Evolutionary conservation across 108 stramenopile species (phyloP), one percentile per base, ranked within the genome.

Genomic region (Skeletonema tropicum): DNA sequence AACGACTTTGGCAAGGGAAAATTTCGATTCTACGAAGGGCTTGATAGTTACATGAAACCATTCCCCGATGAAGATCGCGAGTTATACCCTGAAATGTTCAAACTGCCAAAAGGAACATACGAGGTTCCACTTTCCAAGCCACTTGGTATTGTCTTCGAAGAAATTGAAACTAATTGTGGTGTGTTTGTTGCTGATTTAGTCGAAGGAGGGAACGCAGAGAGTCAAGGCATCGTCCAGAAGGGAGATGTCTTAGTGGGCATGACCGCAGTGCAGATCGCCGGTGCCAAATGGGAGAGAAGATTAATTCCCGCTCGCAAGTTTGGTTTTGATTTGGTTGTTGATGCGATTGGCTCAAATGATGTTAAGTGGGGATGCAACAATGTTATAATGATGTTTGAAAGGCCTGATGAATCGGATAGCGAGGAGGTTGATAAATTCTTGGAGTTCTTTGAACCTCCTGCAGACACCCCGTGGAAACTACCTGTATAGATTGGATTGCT

Each of bases 121-220:
- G 94, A 95, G 86, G 94, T 95, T 4, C 64, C 66, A 26, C 64
- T 95, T 32, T 64, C 68, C 62, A 89, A 80, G 65, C 94, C 94
- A 42, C 73, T 90, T 17, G 94, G 94, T 5, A 93, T 95, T n/a
- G 57, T 93, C 15, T 95, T 95, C 74, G 94, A 95, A 81, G 94
- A 95, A 41, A 87, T 93, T 58, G 91, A 92, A 60, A 60, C 66
- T 11, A 87, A 89, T 1, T 66, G 77, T 6, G 94, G 92, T 3
- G 83, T 95, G 14, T 89, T 82, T 66, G 87, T 95, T 1, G 70
- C 83, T 32, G 94, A 90, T 71, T 61, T 95, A 11, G 94, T 93
- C 8, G 92, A 95, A 68, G 94, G 86, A 36, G 94, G 94, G 2
- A 84, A 90, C 36, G 94, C 94, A 6, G 87, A 77, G 35, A 64